Conservation (phyloP, 225 moss, liverwort and hornwort species). For the Polytrichum formosum region DNA sequence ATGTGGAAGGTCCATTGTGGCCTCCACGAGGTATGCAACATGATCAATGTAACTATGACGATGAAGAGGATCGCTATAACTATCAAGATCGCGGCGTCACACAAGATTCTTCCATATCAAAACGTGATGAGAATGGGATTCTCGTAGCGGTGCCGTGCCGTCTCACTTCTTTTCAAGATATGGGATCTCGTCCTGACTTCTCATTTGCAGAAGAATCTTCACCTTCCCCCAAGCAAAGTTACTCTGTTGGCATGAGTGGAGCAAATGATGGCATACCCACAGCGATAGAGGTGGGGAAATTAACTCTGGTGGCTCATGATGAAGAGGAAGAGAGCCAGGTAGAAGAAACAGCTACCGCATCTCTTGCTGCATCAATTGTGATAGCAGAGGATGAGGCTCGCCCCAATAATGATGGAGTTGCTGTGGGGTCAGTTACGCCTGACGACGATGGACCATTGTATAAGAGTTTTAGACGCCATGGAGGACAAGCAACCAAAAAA, state of each 20-base stretch:
- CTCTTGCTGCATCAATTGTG: not conserved
- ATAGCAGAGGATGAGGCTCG: not conserved
- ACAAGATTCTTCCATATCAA: not conserved
- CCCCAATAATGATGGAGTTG: slow-evolving; percentile 4
- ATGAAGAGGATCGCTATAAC: not conserved
- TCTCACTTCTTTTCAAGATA: slow-evolving; percentile 2
- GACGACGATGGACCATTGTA: slow-evolving; percentile 31
- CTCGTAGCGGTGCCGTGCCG: slow-evolving; percentile 3
- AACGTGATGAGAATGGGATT: not conserved
- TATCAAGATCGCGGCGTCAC: not conserved
- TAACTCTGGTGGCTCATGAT: not conserved
- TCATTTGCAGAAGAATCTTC: slow-evolving; percentile 30
- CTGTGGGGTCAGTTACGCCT: not conserved
- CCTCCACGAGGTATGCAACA: not conserved
- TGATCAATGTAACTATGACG: not conserved
- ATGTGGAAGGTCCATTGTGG: slow-evolving; percentile 1
- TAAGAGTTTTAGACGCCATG: slow-evolving; percentile 6
- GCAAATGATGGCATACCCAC: not conserved
- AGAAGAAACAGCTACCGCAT: not conserved
- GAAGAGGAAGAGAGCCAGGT: not conserved
- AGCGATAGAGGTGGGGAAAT: not conserved
- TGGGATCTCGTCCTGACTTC: slow-evolving; percentile 2
- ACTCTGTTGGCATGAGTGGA: slow-evolving; percentile 1
- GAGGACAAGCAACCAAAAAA: not conserved
- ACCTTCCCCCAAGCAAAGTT: slow-evolving; percentile 10